These are phyloP conservation scores for Candida lessepsii DNA, from an alignment of 805 yeast species.

Conservation along the genomic window DNA sequence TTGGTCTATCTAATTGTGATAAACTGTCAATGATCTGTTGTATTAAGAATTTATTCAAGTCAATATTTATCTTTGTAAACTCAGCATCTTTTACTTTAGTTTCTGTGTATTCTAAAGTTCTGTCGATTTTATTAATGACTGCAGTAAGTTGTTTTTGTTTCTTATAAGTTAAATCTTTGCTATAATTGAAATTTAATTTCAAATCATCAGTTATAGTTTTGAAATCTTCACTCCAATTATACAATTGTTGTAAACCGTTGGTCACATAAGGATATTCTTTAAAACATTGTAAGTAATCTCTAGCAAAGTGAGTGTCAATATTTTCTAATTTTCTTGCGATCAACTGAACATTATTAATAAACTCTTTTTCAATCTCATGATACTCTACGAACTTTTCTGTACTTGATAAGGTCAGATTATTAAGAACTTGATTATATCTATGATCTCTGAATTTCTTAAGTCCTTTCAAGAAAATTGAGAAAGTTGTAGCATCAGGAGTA, in stretches of 20 bases:
- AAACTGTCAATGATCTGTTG: conserved; percentile 31
- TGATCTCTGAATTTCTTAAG: conserved; percentile 10
- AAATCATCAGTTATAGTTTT: conserved; percentile 15
- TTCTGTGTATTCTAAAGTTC: conserved; percentile 10
- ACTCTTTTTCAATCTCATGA: conserved; percentile 27
- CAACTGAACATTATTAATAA: conserved; percentile 26
- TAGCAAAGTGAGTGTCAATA: conserved; percentile 6
- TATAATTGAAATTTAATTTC: conserved; percentile 10
- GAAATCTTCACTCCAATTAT: conserved; percentile 37
- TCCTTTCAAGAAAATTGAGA: conserved; percentile 40
- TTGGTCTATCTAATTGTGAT: conserved; percentile 27
- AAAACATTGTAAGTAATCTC: conserved; percentile 6
- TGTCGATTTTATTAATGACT: conserved; percentile 17
- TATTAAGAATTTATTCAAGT: conserved; percentile 32
- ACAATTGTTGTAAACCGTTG: conserved; percentile 28
- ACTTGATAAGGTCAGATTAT: conserved; percentile 1
- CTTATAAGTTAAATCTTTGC: conserved; percentile 5
- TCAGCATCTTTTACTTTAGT: conserved; percentile 1
- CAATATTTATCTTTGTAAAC: neutral
- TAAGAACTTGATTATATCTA: neutral
- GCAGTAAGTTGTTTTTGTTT: conserved; percentile 4
- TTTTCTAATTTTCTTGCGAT: conserved; percentile 29
- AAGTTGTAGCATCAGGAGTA: conserved; percentile 36
- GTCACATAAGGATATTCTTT: conserved; percentile 17
- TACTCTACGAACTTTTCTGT: conserved; percentile 23